Conservation (phyloP, 75 land plant genomes). For the Cunninghamia lanceolata region DNA sequence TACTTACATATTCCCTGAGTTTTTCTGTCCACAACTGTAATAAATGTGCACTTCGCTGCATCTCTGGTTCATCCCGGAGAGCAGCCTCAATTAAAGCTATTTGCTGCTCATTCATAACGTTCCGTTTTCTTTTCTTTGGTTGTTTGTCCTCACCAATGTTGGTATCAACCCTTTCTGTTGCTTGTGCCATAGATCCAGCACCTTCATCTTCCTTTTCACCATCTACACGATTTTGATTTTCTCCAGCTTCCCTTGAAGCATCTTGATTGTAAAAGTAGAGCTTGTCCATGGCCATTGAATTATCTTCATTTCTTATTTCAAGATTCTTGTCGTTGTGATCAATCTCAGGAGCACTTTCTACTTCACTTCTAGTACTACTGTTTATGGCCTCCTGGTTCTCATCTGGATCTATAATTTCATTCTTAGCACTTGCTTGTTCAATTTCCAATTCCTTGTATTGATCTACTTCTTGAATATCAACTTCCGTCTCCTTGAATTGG, state of each 20-base stretch:
- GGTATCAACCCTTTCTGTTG: constrained; percentile 38
- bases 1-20: constrained; percentile 59
- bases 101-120: constrained; percentile 89
- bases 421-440: constrained; percentile 8
- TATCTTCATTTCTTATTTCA: constrained; percentile 23
- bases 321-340: constrained; percentile 23
- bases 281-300: constrained; percentile 7
- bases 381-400: constrained; percentile 15
- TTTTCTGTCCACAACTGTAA: constrained; percentile 76
- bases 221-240: constrained; percentile 11
- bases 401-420: constrained; percentile 12
- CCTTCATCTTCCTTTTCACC: constrained; percentile 32
- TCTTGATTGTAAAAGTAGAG: constrained; percentile 13
- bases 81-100: constrained; percentile 67
- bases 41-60: constrained; percentile 67
- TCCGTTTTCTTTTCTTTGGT: constrained; percentile 74
- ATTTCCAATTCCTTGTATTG: neutral
- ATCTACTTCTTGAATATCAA: constrained; percentile 21
- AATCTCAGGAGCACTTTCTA: constrained; percentile 15
- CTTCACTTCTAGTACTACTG: constrained; percentile 10
- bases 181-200: constrained; percentile 19
- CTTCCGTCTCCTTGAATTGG: neutral
- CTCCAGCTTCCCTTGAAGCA: constrained; percentile 8
- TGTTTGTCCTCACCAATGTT: constrained; percentile 52
- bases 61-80: constrained; percentile 74